Conservation (phyloP, 805 yeast genomes). For the Kuraishia cidri region DNA sequence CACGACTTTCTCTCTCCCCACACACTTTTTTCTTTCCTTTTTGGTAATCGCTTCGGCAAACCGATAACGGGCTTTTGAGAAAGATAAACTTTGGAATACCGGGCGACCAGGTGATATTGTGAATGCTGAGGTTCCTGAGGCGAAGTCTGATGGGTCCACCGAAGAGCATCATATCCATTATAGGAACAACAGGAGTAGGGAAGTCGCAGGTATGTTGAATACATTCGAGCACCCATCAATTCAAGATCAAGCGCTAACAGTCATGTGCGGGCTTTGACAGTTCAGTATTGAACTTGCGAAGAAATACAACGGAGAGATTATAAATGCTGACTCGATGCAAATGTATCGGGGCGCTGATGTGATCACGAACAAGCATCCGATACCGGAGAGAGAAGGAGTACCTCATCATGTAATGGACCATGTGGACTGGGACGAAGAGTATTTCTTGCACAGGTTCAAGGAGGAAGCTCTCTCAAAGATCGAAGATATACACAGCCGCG, state of each 20-base stretch:
- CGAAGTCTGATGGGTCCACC: not conserved
- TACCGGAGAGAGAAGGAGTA: slow-evolving; percentile 63
- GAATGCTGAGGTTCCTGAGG: not conserved
- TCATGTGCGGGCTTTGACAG: slow-evolving; percentile 15
- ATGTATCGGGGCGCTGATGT: slow-evolving; percentile 66
- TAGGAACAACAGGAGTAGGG: slow-evolving; percentile 95
- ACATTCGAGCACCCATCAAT: slow-evolving; percentile 15
- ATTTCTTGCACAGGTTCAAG: slow-evolving; percentile 71
- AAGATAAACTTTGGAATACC: too few relatives aligned
- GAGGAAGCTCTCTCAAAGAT: slow-evolving; percentile 59
- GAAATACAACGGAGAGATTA: slow-evolving; percentile 74
- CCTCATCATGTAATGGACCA: slow-evolving; percentile 87
- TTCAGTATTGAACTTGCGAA: slow-evolving; percentile 73
- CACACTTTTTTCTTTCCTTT: too few relatives aligned
- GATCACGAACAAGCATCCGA: slow-evolving; percentile 90
- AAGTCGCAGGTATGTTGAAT: slow-evolving; percentile 57
- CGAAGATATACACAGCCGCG: slow-evolving; percentile 52
- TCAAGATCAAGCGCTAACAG: not conserved
- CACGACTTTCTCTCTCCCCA: too few relatives aligned
- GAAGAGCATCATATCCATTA: slow-evolving; percentile 16
- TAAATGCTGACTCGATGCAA: slow-evolving; percentile 97
- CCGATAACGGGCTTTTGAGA: too few relatives aligned
- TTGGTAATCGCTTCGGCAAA: too few relatives aligned
- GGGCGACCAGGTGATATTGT: too few relatives aligned
- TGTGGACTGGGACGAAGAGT: slow-evolving; percentile 71